Conservation (phyloP, 2,329 filamentous ascomycete species). For the Pseudogymnoascus sp. region DNA sequence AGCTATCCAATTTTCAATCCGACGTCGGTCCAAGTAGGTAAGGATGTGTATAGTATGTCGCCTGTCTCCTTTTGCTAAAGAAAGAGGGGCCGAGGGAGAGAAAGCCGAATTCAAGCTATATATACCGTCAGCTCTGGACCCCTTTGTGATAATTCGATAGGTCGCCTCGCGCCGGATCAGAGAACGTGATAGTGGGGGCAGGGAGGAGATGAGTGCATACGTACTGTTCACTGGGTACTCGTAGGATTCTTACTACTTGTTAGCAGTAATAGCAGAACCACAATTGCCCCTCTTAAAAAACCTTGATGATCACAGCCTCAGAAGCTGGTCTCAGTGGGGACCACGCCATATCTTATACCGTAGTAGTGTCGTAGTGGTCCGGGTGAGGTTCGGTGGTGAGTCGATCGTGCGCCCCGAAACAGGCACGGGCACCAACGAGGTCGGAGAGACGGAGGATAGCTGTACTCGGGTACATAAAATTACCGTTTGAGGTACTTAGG, state of each 20-base stretch:
- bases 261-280: not conserved
- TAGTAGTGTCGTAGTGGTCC: not conserved
- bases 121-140: constrained; percentile 1
- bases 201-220: not conserved
- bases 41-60: not conserved
- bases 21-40: not conserved
- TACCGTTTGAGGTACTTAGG: not conserved
- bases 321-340: constrained; percentile 1
- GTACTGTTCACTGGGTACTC: not conserved
- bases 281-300: constrained; percentile 3
- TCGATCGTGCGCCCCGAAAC: constrained; percentile 4
- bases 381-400: constrained; percentile 2
- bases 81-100: not conserved
- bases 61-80: not conserved
- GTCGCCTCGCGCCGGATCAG: not conserved
- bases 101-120: constrained; percentile 2
- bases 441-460: not conserved
- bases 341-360: constrained; percentile 2
- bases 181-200: constrained; percentile 1
- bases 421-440: constrained; percentile 3
- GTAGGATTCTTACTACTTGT: not conserved
- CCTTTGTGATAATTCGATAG: constrained; percentile 7
- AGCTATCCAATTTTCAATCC: constrained; percentile 7
- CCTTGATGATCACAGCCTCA: constrained; percentile 7
- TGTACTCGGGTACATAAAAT: not conserved